These are phyloP conservation scores for Pleoardoris graminearum DNA, from an alignment of 2,329 filamentous ascomycete genomes.

Conservation along the genomic window DNA sequence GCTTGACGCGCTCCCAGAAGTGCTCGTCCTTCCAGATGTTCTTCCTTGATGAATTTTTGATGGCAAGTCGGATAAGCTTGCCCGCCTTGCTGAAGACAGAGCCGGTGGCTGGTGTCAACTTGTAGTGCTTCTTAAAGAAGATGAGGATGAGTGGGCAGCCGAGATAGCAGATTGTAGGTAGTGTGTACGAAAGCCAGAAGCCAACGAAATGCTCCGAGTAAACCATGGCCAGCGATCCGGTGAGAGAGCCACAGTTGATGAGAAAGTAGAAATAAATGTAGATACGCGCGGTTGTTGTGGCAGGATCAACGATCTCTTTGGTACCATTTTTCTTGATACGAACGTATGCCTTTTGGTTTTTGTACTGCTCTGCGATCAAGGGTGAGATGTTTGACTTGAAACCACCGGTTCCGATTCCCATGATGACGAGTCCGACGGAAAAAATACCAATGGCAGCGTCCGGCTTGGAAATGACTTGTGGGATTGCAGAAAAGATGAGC, in stretches of 20 bases:
- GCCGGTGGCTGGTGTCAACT: slow-evolving; percentile 67
- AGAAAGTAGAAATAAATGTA: slow-evolving; percentile 48
- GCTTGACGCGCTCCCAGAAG: slow-evolving; percentile 68
- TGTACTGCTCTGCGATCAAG: slow-evolving; percentile 62
- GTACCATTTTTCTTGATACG: slow-evolving; percentile 44
- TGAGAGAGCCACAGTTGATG: slow-evolving; percentile 45
- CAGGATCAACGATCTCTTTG: slow-evolving; percentile 67
- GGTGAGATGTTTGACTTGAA: slow-evolving; percentile 69
- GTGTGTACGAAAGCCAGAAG: slow-evolving; percentile 72
- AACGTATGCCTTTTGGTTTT: slow-evolving; percentile 34
- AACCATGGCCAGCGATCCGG: slow-evolving; percentile 43
- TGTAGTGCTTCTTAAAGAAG: slow-evolving; percentile 67
- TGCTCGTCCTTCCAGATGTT: slow-evolving; percentile 44
- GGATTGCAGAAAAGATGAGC: slow-evolving; percentile 60
- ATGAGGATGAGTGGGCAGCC: slow-evolving; percentile 61
- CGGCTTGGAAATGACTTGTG: slow-evolving; percentile 53
- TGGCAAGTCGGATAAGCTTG: slow-evolving; percentile 61
- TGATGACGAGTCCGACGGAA: slow-evolving; percentile 61
- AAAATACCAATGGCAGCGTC: slow-evolving; percentile 59
- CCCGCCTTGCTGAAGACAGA: slow-evolving; percentile 71
- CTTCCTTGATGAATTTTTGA: slow-evolving; percentile 58
- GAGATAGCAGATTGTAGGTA: slow-evolving; percentile 68
- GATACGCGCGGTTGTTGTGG: slow-evolving; percentile 67
- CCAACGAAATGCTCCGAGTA: slow-evolving; percentile 57
- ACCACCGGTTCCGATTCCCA: slow-evolving; percentile 68